A percentile compares a stretch with the other conserved stretches of the same genome.
Conservation (phyloP, 306 rosid genomes). For the Astragalus glycyphyllos region DNA sequence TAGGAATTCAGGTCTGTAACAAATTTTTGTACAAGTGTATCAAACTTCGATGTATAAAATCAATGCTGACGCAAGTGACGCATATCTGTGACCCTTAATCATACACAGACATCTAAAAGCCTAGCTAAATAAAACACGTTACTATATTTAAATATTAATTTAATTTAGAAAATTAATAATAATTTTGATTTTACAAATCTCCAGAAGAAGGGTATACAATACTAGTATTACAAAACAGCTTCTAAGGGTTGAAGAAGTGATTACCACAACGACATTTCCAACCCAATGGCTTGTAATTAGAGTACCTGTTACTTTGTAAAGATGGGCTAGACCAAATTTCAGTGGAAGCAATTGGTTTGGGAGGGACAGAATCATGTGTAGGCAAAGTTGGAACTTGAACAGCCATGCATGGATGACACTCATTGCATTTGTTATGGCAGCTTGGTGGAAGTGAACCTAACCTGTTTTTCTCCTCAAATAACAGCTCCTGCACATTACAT, state of each 20-base stretch:
- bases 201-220: no score
- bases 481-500: constrained; percentile 54
- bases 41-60: constrained; percentile 54
- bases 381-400: constrained; percentile 80
- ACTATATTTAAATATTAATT: neutral
- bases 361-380: no score
- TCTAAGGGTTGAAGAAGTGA: constrained; percentile 80
- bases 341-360: constrained; percentile 41
- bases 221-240: neutral
- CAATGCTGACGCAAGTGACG: constrained; percentile 50
- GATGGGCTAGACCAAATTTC: constrained; percentile 49
- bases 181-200: constrained; percentile 35
- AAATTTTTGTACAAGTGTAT: constrained; percentile 61
- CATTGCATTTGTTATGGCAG: constrained; percentile 93
- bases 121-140: constrained; percentile 3
- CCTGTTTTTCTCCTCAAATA: constrained; percentile 72
- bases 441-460: constrained; percentile 95
- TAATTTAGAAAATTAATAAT: neutral
- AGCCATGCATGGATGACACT: constrained; percentile 97
- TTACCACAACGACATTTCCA: constrained; percentile 93
- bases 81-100: constrained; percentile 40
- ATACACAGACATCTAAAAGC: neutral
- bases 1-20: constrained; percentile 46
- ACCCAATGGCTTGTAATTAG: constrained; percentile 96
- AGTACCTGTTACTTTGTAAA: constrained; percentile 61